These are phyloP conservation scores for Pezicula carpinea DNA, from an alignment of 2,329 filamentous ascomycete species.

Conservation along the genomic window DNA sequence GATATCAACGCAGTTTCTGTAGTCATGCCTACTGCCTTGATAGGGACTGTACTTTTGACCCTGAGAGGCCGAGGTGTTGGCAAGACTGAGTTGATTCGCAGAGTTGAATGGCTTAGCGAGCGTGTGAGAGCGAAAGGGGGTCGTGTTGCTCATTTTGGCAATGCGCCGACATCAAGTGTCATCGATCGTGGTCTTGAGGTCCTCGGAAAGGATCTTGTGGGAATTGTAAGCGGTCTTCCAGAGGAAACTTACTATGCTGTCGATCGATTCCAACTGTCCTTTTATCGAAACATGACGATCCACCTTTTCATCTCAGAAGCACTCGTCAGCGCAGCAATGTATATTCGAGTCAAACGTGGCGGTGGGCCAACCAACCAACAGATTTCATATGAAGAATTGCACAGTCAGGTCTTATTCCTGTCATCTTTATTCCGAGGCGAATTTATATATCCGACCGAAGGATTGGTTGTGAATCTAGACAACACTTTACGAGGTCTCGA, in stretches of 20 bases:
- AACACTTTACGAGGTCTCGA: conserved; percentile 76
- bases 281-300: conserved; percentile 99
- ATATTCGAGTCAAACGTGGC: conserved; percentile 84
- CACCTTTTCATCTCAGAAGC: conserved; percentile 95
- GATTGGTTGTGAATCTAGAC: conserved; percentile 73
- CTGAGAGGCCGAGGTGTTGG: conserved; percentile 89
- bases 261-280: conserved; percentile 93
- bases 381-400: conserved; percentile 69
- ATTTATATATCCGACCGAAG: conserved; percentile 92
- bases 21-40: conserved; percentile 95
- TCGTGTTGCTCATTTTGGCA: conserved; percentile 88
- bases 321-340: conserved; percentile 84
- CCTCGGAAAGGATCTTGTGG: conserved; percentile 83
- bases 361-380: conserved; percentile 79
- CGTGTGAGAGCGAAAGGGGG: conserved; percentile 83
- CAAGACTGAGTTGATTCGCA: conserved; percentile 75
- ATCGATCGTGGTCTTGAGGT: conserved; percentile 89
- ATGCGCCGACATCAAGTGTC: conserved; percentile 71
- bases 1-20: conserved; percentile 97
- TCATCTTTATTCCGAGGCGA: conserved; percentile 92
- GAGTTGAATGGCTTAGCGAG: conserved; percentile 85
- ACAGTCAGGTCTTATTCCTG: conserved; percentile 79
- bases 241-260: conserved; percentile 95
- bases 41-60: conserved; percentile 89
- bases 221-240: conserved; percentile 69